Evolutionary conservation across 805 yeast genomes (phyloP), one percentile per base, ranked within the genome.

Genomic region (Debaryomyces hansenii): DNA sequence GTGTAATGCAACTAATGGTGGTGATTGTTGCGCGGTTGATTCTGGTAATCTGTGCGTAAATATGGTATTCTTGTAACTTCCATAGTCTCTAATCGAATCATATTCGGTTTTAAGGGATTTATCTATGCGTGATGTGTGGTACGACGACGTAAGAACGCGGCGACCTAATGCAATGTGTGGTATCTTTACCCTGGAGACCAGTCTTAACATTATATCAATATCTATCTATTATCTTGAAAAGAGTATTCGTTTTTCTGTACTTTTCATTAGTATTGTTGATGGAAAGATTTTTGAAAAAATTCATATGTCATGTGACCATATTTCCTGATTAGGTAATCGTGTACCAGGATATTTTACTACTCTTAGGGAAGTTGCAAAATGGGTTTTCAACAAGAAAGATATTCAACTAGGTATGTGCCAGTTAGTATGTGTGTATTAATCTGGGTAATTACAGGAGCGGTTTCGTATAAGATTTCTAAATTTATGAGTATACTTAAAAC

Each of bases 1-100:
- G 58, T 89, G 96, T 48, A 92, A 75, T 4, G 97, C 84, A 32
- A 78, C 78, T 44, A 94, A 73, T n/a, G 84, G 78, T 1, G 96
- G 87, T 9, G 90, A 80, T 58, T 79, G 77, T 48, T 69, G 70
- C 15, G 77, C 78, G 5, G 75, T 68, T 9, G 73, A 63, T 54
- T 73, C 78, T 14, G 78, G 77, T 51, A 73, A 63, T 59, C 77
- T 62, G 51, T 73, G 77, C 31, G 77, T 71, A 61, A 67, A 70
- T 34, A 68, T 61, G 40, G 63, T 69, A 55, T 69, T 63, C 52
- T 62, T 70, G 60, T 72, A 72, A 36, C 69, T 63, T 31, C 72
- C 72, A 54, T 69, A 72, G 57, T 72, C 70, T 45, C 63, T 59
- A 37, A 66, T 55, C 10, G 60, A 51, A 21, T 63, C 64, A 55